phyloP scores from a whole-genome alignment of 108 stramenopile species.

The Halocafeteria seosinensis region DNA sequence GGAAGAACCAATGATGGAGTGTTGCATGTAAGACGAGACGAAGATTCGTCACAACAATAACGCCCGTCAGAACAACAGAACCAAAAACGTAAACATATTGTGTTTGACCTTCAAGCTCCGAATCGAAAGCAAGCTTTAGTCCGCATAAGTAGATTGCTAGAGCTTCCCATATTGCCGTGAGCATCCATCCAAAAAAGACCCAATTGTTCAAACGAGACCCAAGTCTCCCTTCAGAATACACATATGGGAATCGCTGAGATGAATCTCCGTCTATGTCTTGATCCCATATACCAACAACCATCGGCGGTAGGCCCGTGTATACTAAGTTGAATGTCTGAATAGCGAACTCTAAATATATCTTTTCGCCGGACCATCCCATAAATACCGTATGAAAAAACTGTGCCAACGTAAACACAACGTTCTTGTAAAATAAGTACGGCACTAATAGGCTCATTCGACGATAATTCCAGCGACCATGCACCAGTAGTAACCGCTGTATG shows the following conservation, averaged over 20 bases:
- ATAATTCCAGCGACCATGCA: conserved; percentile 38
- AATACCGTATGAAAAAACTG: conserved; percentile 32
- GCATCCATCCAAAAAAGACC: neutral
- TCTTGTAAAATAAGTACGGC: conserved; percentile 47
- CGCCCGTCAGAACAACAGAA: neutral
- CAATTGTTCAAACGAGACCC: neutral
- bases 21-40: neutral
- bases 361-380: conserved; percentile 26
- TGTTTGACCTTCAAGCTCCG: neutral
- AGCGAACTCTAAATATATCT: conserved; percentile 10
- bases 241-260: conserved; percentile 22
- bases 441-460: conserved; percentile 29
- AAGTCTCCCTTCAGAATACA: conserved; percentile 12
- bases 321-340: conserved; percentile 27
- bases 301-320: conserved; percentile 28
- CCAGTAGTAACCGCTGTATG: conserved; percentile 24
- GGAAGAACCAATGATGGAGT: neutral
- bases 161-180: neutral
- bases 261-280: conserved; percentile 48
- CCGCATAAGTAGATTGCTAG: neutral
- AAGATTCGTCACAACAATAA: neutral
- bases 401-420: conserved; percentile 31
- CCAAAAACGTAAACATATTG: neutral
- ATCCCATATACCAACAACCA: conserved; percentile 25
- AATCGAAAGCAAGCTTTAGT: neutral